Base-by-base conservation (phyloP, 129 eudicot species). In the Ambrosia trifida region DNA sequence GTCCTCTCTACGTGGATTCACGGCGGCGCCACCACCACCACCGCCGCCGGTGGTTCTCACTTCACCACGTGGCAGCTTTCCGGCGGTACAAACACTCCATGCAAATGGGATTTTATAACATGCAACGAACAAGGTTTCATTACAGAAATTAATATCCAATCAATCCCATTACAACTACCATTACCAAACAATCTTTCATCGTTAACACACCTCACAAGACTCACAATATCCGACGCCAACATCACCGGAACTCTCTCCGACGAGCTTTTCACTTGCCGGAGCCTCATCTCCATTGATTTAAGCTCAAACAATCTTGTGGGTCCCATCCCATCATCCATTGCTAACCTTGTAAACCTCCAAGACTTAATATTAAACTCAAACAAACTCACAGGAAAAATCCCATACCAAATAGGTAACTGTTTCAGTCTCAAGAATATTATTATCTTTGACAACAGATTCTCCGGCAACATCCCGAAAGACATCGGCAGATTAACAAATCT, bases 381-480 rank as follows among this genome's bases (percentile, higher is more conserved):
- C 68, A 82, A 88, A 36, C 84, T 88, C 79, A 88, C 90, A 43
- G 95, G 95, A 31, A 76, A 51, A 66, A 80, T 88, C 85, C 95
- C 95, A 64, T 70, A 24, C 10, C 86, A 88, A 69, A 5, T 88
- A 7, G 78, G 76, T 16, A 78, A 16, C 40, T 82, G 88, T 78
- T 58, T 50, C 54, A 78, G 49, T 32, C 73, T 88, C 44, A 83
- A 74, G 62, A 88, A 83, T 50, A 75, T 88, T 38, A 57, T 60
- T 28, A 62, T 88, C 0, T 88, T 72, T 8, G 95, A 88, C 68
- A 88, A 88, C 82, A 70, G 80, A 10, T 78, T 88, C 47, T 66
- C 80, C 49, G 95, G 90, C 14, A 11, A 12, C 20, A 65, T 88
- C 70, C 95, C 95, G 1, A 17, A 79, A 19, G 84, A 85, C 45